Percentiles rank a stretch among this genome's conserved stretches.
phyloP scores from a whole-genome alignment of 106 monocot species.

The Platanthera zijinensis region DNA sequence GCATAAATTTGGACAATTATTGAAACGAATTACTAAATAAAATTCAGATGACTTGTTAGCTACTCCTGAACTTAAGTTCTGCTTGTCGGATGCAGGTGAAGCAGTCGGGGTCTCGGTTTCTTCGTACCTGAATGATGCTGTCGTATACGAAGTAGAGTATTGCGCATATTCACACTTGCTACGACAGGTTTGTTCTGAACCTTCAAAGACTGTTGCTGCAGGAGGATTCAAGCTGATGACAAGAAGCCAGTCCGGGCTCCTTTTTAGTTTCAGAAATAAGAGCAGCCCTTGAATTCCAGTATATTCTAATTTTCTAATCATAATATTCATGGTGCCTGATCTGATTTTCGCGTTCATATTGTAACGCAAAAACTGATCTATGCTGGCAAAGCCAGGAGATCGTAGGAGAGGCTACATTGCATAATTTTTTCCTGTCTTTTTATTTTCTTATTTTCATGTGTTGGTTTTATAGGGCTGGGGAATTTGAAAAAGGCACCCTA shows the following conservation, averaged over 20 bases:
- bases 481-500: too few species aligned
- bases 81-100: slow-evolving; percentile 31
- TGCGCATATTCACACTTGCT: slow-evolving; percentile 43
- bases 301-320: background rate
- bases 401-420: too few species aligned
- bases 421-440: too few species aligned
- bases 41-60: too few species aligned
- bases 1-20: too few species aligned
- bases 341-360: background rate
- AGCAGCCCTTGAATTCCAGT: background rate
- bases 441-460: too few species aligned
- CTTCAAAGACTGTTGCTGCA: background rate
- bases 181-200: slow-evolving; percentile 12
- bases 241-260: slow-evolving; percentile 3
- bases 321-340: background rate
- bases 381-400: background rate
- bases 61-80: too few species aligned
- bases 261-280: background rate
- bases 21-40: too few species aligned
- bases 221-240: slow-evolving; percentile 30
- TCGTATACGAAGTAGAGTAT: slow-evolving; percentile 45
- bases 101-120: slow-evolving; percentile 43
- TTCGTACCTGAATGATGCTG: slow-evolving; percentile 16
- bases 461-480: too few species aligned
- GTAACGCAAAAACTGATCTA: background rate